Conservation (phyloP, 2,329 filamentous ascomycete genomes). For the Fusarium incarnatum region DNA sequence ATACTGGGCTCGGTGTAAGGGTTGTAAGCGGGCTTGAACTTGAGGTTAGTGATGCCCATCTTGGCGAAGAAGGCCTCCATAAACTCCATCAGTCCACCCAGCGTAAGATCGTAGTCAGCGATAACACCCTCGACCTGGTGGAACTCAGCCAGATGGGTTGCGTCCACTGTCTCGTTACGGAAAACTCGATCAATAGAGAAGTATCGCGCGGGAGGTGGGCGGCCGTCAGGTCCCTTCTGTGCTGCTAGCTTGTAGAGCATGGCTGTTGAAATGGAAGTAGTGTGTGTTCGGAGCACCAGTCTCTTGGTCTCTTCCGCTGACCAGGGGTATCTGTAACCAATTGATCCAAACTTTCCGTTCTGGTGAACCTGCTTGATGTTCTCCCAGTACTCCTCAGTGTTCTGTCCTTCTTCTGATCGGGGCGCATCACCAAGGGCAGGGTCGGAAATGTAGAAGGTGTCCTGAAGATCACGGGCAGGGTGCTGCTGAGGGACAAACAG, state of each 20-base stretch:
- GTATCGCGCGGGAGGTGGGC: constrained; percentile 80
- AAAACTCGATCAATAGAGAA: constrained; percentile 99
- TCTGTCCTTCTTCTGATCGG: constrained; percentile 65
- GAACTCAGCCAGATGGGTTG: constrained; percentile 96
- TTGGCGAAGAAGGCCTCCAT: constrained; percentile 96
- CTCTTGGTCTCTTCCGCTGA: constrained; percentile 85
- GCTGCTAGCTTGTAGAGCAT: constrained; percentile 91
- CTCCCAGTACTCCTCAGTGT: constrained; percentile 89
- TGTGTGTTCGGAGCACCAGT: constrained; percentile 94
- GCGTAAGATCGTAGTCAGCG: constrained; percentile 91
- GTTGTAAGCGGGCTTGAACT: constrained; percentile 98
- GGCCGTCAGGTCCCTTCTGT: constrained; percentile 78
- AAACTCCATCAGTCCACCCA: constrained; percentile 92
- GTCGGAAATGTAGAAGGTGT: constrained; percentile 98
- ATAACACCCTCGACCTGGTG: constrained; percentile 99
- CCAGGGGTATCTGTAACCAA: constrained; percentile 97
- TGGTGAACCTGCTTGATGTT: constrained; percentile 90
- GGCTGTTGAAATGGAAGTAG: constrained; percentile 89
- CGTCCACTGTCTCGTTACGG: constrained; percentile 96
- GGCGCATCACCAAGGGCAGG: constrained; percentile 80
- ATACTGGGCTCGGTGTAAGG: constrained; percentile 95
- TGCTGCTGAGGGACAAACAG: constrained; percentile 97
- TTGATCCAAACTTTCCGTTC: constrained; percentile 90
- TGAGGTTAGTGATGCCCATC: constrained; percentile 87
- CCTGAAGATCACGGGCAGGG: constrained; percentile 94